These are phyloP conservation scores for Ilex paraguariensis DNA, from an alignment of 305 asterid species.

Conservation along the genomic window DNA sequence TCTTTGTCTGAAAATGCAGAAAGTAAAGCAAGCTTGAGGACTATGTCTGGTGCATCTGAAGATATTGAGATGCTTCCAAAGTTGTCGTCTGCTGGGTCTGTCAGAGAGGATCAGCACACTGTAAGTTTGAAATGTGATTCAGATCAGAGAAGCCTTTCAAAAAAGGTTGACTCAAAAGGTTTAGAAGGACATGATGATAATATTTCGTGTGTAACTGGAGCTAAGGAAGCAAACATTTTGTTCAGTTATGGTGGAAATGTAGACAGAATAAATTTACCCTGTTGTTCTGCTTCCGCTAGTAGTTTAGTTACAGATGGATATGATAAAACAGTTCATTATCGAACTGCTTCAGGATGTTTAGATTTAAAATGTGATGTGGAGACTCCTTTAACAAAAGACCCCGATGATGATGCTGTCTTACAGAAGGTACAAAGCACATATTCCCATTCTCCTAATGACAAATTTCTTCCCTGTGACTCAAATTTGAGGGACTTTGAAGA, in stretches of 20 bases:
- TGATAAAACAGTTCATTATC: slow-evolving; percentile 7
- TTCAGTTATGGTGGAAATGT: slow-evolving; percentile 13
- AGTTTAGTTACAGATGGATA: neutral
- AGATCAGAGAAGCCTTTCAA: neutral
- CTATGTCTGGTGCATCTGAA: slow-evolving; percentile 44
- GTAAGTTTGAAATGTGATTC: neutral
- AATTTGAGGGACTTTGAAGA: slow-evolving; percentile 19
- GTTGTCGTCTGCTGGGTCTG: slow-evolving; percentile 2
- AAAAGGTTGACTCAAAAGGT: slow-evolving; percentile 22
- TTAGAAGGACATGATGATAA: slow-evolving; percentile 54
- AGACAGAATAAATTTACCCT: slow-evolving; percentile 18
- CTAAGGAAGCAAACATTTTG: slow-evolving; percentile 26
- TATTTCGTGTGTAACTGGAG: slow-evolving; percentile 47
- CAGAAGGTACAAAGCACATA: slow-evolving; percentile 26
- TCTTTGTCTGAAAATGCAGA: slow-evolving; percentile 51
- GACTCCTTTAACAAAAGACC: slow-evolving; percentile 20
- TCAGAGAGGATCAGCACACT: neutral
- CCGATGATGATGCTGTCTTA: slow-evolving; percentile 19
- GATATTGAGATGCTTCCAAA: slow-evolving; percentile 42
- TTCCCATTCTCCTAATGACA: slow-evolving; percentile 24
- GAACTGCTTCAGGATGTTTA: slow-evolving; percentile 21
- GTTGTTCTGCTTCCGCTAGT: slow-evolving; percentile 12
- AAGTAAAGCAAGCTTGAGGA: slow-evolving; percentile 41
- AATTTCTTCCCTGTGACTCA: slow-evolving; percentile 17
- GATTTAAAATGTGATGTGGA: slow-evolving; percentile 30